Conservation (phyloP, 106 monocot genomes). For the Dactylorhiza incarnata region DNA sequence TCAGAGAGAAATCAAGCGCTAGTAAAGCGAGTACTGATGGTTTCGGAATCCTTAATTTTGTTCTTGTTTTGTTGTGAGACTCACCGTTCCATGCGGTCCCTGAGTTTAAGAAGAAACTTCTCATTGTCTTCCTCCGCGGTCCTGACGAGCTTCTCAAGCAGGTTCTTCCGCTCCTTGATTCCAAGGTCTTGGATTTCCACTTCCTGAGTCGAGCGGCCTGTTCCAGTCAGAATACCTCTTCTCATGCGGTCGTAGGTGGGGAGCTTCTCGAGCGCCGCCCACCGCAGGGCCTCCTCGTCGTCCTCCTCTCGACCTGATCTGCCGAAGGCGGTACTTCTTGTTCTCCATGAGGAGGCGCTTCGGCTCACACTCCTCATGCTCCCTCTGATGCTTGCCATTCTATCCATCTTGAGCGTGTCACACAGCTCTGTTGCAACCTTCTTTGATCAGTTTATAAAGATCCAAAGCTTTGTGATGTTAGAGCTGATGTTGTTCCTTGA, state of each 20-base stretch:
- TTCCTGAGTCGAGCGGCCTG: constrained; percentile 7
- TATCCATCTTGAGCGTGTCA: not conserved
- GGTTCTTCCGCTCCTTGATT: constrained; percentile 23
- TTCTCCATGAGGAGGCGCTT: constrained; percentile 4
- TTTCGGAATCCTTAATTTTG: not conserved
- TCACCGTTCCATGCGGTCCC: constrained; percentile 35
- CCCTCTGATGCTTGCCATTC: constrained; percentile 8
- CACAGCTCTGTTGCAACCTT: not conserved
- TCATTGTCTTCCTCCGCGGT: constrained; percentile 47
- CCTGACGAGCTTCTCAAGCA: constrained; percentile 35
- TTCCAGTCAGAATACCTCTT: constrained; percentile 24
- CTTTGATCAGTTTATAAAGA: not conserved
- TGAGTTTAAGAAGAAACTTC: constrained; percentile 38
- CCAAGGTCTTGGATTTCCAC: constrained; percentile 19
- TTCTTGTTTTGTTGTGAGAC: not conserved
- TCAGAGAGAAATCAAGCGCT: not conserved
- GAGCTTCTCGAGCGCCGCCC: constrained; percentile 53
- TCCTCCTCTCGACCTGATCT: constrained; percentile 31
- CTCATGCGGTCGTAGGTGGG: constrained; percentile 38
- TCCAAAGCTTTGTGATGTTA: not conserved
- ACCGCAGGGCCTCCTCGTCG: constrained; percentile 44
- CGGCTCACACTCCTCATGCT: constrained; percentile 10
- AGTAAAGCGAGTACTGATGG: not conserved
- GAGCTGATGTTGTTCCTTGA: not conserved
- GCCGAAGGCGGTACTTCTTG: constrained; percentile 23